Percentiles rank a stretch among this genome's conserved stretches.
Conservation (phyloP, 2,329 filamentous ascomycete species). For the Aspergillus pseudotamarii region DNA sequence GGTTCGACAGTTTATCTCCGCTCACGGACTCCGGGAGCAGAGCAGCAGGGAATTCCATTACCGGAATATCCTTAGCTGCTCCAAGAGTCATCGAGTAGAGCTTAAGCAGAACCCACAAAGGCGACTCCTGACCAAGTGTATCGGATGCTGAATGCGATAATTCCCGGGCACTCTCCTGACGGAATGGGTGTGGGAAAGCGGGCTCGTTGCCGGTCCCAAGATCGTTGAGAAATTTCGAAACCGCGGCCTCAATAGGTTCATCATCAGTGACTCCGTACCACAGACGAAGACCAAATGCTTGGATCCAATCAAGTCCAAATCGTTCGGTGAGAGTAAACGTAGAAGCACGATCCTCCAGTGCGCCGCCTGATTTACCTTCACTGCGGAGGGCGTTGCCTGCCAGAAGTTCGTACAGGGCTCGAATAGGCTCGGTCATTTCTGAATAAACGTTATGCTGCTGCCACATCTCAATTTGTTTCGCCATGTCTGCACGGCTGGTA, state of each 20-base stretch:
- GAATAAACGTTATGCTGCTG: constrained; percentile 78
- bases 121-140: constrained; percentile 63
- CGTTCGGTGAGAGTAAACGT: constrained; percentile 81
- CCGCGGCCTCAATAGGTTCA: constrained; percentile 71
- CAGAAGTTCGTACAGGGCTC: constrained; percentile 86
- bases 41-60: constrained; percentile 63
- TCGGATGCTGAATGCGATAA: constrained; percentile 64
- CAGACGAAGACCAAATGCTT: constrained; percentile 85
- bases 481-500: constrained; percentile 72
- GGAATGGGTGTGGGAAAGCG: constrained; percentile 72
- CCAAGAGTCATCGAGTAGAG: constrained; percentile 63
- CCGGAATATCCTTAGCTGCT: constrained; percentile 36
- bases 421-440: constrained; percentile 81
- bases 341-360: constrained; percentile 76
- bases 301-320: constrained; percentile 89
- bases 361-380: constrained; percentile 70
- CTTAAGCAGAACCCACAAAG: constrained; percentile 85
- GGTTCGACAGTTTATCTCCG: constrained; percentile 71
- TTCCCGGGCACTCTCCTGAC: constrained; percentile 61
- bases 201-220: constrained; percentile 70
- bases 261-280: constrained; percentile 78
- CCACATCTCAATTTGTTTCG: constrained; percentile 82
- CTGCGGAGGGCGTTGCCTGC: constrained; percentile 85
- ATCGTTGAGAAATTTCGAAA: constrained; percentile 73
- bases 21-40: constrained; percentile 77